Conservation (phyloP, 176 grass and related monocot genomes). For the Eragrostis nindensis region DNA sequence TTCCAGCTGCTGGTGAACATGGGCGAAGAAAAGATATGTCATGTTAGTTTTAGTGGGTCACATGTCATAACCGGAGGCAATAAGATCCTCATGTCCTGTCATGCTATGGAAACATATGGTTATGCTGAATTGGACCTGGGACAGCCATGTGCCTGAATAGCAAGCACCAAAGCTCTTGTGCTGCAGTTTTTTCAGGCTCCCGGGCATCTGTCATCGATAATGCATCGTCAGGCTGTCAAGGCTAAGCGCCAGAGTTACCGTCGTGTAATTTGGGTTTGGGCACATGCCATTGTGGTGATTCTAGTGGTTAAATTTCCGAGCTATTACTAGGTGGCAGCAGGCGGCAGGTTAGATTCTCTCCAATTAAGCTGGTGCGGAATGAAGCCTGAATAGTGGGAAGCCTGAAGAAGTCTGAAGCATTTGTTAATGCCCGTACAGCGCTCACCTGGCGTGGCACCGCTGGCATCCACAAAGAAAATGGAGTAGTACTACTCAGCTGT, state of each 20-base stretch:
- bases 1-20: no score
- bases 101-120: neutral
- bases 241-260: no score
- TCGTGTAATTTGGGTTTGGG: no score
- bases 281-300: no score
- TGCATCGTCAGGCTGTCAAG: no score
- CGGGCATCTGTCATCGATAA: neutral
- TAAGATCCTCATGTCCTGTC: neutral
- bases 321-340: neutral
- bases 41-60: neutral
- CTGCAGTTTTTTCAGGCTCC: neutral
- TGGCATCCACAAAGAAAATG: slow-evolving; percentile 30
- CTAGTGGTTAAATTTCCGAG: no score
- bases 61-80: neutral
- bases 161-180: neutral
- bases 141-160: slow-evolving; percentile 34
- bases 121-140: neutral
- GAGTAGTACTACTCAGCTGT: slow-evolving; percentile 1
- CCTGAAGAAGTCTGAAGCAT: slow-evolving; percentile 5
- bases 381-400: slow-evolving; percentile 2
- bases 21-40: neutral
- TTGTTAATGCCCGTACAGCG: slow-evolving; percentile 31
- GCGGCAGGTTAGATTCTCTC: neutral
- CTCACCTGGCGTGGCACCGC: slow-evolving; percentile 18
- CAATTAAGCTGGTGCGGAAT: neutral